These are phyloP conservation scores for Fusarium metavorans DNA, from an alignment of 2,329 filamentous ascomycete species.

Conservation along the genomic window DNA sequence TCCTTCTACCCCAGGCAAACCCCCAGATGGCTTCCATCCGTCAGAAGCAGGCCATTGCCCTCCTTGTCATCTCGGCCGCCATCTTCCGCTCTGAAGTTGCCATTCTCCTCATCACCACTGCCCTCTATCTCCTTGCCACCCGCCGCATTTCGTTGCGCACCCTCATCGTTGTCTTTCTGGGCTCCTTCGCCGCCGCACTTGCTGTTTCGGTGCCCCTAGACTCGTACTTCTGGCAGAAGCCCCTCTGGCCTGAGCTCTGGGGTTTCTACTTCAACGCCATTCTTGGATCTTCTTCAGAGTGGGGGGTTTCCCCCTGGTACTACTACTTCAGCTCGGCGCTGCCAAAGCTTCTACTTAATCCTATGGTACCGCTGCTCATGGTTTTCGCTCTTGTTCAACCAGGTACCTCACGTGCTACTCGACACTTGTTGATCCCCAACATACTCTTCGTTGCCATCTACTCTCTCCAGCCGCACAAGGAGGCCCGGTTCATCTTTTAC, in stretches of 20 bases:
- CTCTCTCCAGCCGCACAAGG: constrained; percentile 93
- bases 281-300: constrained; percentile 83
- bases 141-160: constrained; percentile 64
- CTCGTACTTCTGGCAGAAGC: constrained; percentile 92
- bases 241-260: constrained; percentile 89
- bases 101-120: constrained; percentile 78
- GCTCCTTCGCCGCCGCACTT: constrained; percentile 76
- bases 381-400: constrained; percentile 64
- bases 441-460: constrained; percentile 82
- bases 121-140: constrained; percentile 71
- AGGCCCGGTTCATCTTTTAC: constrained; percentile 95
- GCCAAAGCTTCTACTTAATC: constrained; percentile 87
- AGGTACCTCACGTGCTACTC: constrained; percentile 57
- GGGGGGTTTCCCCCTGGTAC: constrained; percentile 88
- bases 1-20: constrained; percentile 53
- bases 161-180: constrained; percentile 74
- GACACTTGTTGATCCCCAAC: constrained; percentile 71
- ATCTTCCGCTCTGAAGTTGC: constrained; percentile 93
- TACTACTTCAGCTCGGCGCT: constrained; percentile 88
- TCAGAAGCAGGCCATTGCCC: constrained; percentile 74
- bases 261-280: constrained; percentile 94
- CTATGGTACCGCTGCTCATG: constrained; percentile 69
- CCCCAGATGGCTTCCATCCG: constrained; percentile 52
- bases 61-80: constrained; percentile 83
- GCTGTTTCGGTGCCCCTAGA: constrained; percentile 80